Evolutionary conservation across 163 green algal genomes (phyloP), one percentile per base, ranked within the genome.

Genomic region (Chlorella variabilis): DNA sequence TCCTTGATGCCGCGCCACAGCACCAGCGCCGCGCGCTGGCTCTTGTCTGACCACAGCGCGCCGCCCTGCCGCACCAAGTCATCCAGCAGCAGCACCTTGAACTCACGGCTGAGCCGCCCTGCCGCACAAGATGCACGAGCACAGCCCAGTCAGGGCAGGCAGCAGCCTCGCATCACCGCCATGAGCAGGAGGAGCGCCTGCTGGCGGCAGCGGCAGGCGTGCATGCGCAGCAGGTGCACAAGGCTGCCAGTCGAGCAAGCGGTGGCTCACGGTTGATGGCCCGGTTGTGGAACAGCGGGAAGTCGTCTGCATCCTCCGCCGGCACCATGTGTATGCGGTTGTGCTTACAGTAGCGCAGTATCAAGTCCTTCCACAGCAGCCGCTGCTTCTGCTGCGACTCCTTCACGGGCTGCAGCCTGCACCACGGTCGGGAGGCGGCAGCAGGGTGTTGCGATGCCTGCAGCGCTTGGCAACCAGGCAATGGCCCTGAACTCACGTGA

Each of bases 341-440:
- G 54, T 93, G 84, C 33, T 86, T 83, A 74, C 94, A 97, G 78
- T 94, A 97, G 0, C 76, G 75, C 1, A 97, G 81, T 27, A 97
- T 93, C 0, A 97, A 82, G 27, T 91, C 86, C 31, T 86, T 81
- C 94, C 94, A 97, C 29, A 95, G 82, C 17, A 80, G 82, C 48
- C 86, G 86, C 83, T 97, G 94, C 81, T 94, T 97, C 27, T 94
- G 86, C 71, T 90, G 80, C 21, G 93, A 96, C 81, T 96, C 92
- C 76, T 94, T 90, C 23, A 97, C 87, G 4, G 94, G 93, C 83
- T 97, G 94, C 25, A 97, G 81, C 56, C 91, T 96, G 92, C 66
- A 75, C 41, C 7, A 49, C 51, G 25, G 51, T 5, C 9, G 45
- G n/a, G n/a, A n/a, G n/a, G n/a, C n/a, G n/a, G n/a, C n/a, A n/a